Percentiles rank a stretch among this genome's conserved stretches.
phyloP scores from a whole-genome alignment of 2,329 filamentous ascomycete genomes.

The Beauveria scarabaeidicola region DNA sequence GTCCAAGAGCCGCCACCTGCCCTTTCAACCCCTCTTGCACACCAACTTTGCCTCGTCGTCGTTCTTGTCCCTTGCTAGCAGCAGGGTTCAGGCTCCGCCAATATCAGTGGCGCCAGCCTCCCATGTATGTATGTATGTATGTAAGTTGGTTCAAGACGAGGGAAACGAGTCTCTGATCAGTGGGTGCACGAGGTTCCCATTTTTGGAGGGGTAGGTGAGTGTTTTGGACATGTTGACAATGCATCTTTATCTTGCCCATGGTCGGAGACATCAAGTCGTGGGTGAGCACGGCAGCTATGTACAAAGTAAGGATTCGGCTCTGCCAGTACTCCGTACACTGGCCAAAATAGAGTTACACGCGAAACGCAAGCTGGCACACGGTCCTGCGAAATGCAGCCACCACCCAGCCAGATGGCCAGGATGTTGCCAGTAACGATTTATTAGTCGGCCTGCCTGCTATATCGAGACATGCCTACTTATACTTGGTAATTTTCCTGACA shows the following conservation, averaged over 20 bases:
- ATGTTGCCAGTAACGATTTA: too few species aligned
- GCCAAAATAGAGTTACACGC: conserved; percentile 5
- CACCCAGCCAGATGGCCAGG: neutral
- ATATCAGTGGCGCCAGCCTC: neutral
- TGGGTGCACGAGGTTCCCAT: neutral
- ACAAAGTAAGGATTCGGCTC: neutral
- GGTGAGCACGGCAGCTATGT: neutral
- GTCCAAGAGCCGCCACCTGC: neutral
- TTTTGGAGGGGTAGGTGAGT: neutral
- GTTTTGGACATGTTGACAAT: neutral
- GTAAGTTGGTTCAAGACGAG: neutral
- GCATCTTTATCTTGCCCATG: neutral
- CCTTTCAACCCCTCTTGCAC: conserved; percentile 1
- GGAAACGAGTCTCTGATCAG: neutral
- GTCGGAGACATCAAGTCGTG: neutral
- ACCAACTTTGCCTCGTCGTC: neutral
- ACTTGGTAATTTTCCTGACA: neutral
- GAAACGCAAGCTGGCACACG: conserved; percentile 6
- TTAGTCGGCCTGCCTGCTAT: neutral
- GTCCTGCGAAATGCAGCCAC: neutral
- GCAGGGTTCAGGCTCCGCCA: conserved; percentile 4
- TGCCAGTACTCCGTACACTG: too few species aligned
- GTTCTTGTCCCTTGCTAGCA: neutral
- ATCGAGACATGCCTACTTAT: neutral
- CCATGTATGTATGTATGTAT: too few species aligned